Percentiles rank a stretch among this genome's conserved stretches.
Conservation (phyloP, 768 basidiomycete genomes). For the Leccinum rimulosum region DNA sequence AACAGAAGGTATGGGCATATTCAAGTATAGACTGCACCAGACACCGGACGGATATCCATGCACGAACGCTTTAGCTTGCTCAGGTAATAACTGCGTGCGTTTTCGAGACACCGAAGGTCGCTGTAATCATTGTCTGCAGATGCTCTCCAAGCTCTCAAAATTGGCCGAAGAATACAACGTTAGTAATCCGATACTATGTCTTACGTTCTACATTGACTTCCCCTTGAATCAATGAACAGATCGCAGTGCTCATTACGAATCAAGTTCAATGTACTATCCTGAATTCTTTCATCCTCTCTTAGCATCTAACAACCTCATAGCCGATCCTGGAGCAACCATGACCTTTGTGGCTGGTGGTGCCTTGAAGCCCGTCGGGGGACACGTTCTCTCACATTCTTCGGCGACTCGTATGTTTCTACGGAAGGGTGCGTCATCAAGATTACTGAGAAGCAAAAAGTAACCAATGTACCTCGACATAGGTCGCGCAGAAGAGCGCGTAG, state of each 20-base stretch:
- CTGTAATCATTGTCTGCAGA: constrained; percentile 39
- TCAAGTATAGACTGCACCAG: neutral
- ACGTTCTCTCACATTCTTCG: constrained; percentile 86
- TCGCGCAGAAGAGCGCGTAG: constrained; percentile 87
- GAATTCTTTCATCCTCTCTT: neutral
- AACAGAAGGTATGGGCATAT: constrained; percentile 65
- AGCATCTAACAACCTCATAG: constrained; percentile 36
- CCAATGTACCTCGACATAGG: constrained; percentile 41
- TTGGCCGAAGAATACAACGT: constrained; percentile 92
- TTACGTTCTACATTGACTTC: neutral
- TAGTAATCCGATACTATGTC: constrained; percentile 3
- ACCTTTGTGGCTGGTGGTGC: constrained; percentile 94
- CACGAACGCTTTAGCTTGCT: constrained; percentile 56
- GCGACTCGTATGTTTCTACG: constrained; percentile 82
- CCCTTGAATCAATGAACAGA: constrained; percentile 42
- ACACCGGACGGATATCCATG: constrained; percentile 9
- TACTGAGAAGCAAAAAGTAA: neutral
- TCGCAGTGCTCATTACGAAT: constrained; percentile 86
- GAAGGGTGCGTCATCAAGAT: constrained; percentile 55
- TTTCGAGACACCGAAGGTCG: neutral
- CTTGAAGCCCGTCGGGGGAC: constrained; percentile 87
- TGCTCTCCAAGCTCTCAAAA: constrained; percentile 89
- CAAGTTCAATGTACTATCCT: constrained; percentile 75
- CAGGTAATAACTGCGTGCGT: constrained; percentile 48
- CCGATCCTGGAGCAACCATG: constrained; percentile 94